phyloP scores from a whole-genome alignment of 768 basidiomycete species.

The Tylopilus balloui region DNA sequence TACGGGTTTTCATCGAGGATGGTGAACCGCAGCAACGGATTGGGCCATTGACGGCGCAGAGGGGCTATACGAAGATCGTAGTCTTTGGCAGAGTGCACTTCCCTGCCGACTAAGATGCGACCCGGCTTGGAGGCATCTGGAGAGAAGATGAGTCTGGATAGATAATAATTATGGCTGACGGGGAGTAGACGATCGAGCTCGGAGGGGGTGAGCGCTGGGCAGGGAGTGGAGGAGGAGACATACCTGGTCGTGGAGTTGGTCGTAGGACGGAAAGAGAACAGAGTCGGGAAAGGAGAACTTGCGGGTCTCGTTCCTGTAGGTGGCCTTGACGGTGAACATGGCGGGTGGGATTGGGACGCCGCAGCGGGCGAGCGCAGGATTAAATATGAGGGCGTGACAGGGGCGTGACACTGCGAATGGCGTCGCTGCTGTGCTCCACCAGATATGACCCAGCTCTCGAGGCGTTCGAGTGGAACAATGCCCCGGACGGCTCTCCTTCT shows the following conservation, averaged over 20 bases:
- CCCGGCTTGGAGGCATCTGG: slow-evolving; percentile 49
- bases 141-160: slow-evolving; percentile 68
- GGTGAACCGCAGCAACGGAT: slow-evolving; percentile 58
- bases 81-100: slow-evolving; percentile 55
- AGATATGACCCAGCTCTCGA: slow-evolving; percentile 54
- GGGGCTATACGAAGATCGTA: slow-evolving; percentile 49
- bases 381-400: background rate
- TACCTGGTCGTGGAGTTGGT: slow-evolving; percentile 62
- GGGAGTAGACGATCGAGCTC: slow-evolving; percentile 73
- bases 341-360: slow-evolving; percentile 13
- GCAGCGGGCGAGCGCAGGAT: slow-evolving; percentile 10
- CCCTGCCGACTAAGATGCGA: slow-evolving; percentile 58
- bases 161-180: slow-evolving; percentile 52
- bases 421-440: slow-evolving; percentile 45
- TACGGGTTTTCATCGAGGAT: slow-evolving; percentile 50
- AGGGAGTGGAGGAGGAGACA: slow-evolving; percentile 9
- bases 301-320: slow-evolving; percentile 65
- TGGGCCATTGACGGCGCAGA: slow-evolving; percentile 51
- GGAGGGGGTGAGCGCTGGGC: slow-evolving; percentile 19
- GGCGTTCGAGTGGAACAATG: slow-evolving; percentile 53
- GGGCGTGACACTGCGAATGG: slow-evolving; percentile 7
- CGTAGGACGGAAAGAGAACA: slow-evolving; percentile 57
- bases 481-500: slow-evolving; percentile 44
- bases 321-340: slow-evolving; percentile 80
- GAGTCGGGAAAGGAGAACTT: slow-evolving; percentile 53